These are phyloP conservation scores for Aspergillus bertholletiae DNA, from an alignment of 495 filamentous ascomycete genomes.

Conservation along the genomic window DNA sequence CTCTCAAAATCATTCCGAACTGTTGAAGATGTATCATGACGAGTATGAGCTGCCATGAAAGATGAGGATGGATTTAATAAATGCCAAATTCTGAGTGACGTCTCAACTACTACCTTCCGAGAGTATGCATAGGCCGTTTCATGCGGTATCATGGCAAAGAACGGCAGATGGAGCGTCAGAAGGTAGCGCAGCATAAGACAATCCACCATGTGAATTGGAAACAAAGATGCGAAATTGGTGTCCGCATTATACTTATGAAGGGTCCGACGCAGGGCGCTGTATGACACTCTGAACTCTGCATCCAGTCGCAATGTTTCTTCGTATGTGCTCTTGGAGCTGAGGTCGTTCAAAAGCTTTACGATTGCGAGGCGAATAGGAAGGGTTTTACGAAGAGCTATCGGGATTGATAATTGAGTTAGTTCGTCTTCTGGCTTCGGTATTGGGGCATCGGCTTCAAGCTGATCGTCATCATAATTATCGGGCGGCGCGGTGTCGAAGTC, in stretches of 20 bases:
- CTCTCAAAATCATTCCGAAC: constrained; percentile 36
- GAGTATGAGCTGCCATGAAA: constrained; percentile 13
- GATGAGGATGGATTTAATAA: constrained; percentile 31
- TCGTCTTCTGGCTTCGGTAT: constrained; percentile 26
- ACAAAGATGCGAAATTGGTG: constrained; percentile 24
- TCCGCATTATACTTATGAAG: constrained; percentile 28
- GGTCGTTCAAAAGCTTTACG: constrained; percentile 43
- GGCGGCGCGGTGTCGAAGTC: constrained; percentile 56
- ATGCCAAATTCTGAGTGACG: constrained; percentile 47
- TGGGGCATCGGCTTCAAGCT: constrained; percentile 25
- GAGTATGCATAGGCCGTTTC: constrained; percentile 49
- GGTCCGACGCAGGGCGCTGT: constrained; percentile 28
- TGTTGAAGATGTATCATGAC: constrained; percentile 8
- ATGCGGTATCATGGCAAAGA: constrained; percentile 27
- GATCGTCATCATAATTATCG: constrained; percentile 43
- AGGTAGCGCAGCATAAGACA: constrained; percentile 45
- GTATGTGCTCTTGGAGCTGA: constrained; percentile 29
- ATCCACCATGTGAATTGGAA: constrained; percentile 37
- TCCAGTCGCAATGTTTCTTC: constrained; percentile 37
- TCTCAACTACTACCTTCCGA: constrained; percentile 43
- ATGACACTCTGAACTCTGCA: constrained; percentile 29
- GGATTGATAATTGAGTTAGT: constrained; percentile 42
- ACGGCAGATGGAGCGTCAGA: constrained; percentile 48
- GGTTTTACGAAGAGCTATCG: constrained; percentile 42
- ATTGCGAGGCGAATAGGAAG: constrained; percentile 46